Base-by-base conservation (phyloP, 177 flowering plant genomes). In the Tripterygium wilfordii region DNA sequence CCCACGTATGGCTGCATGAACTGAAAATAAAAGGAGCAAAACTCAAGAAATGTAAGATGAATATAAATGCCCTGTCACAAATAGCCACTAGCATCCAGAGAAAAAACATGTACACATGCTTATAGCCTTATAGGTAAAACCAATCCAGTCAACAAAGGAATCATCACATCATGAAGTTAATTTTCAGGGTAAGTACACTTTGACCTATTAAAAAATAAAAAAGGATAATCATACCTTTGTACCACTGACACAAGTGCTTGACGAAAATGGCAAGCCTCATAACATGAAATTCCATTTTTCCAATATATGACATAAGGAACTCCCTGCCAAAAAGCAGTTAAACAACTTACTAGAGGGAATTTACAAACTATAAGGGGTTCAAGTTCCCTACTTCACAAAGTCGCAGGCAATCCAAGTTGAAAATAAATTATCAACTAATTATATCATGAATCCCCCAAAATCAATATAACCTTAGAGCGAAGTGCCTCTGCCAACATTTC, bases 261-360 rank as follows among this genome's bases (percentile, higher is more conserved):
- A 23, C 82, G 82, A 67, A 94, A 94, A 69, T 94, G 95, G 60
- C 66, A 75, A 51, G 97, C 92, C 40, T 78, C 83, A 65, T 72
- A 69, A 36, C 49, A 40, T 10, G 77, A 79, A 66, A 85, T 65
- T 25, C 74, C 22, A 56, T 46, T 61, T 62, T 72, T 82, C 99
- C 99, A 94, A 60, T 85, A 94, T 50, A 94, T 85, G 21, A 87
- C 92, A 67, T 85, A 87, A 37, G 88, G 85, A 57, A 89, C 61
- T 28, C 97, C 99, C 99, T 94, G 85, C 68, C 51, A 64, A 33
- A 25, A 45, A 3, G 14, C 19, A 28, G 18, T 40, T 53, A n/a
- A n/a, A n/a, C n/a, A n/a, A n/a, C n/a, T n/a, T n/a, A n/a, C n/a
- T n/a, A n/a, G n/a, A n/a, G n/a, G n/a, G n/a, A n/a, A n/a, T n/a